Conservation (phyloP, 441 rosid species). For the Euphorbia corollata region DNA sequence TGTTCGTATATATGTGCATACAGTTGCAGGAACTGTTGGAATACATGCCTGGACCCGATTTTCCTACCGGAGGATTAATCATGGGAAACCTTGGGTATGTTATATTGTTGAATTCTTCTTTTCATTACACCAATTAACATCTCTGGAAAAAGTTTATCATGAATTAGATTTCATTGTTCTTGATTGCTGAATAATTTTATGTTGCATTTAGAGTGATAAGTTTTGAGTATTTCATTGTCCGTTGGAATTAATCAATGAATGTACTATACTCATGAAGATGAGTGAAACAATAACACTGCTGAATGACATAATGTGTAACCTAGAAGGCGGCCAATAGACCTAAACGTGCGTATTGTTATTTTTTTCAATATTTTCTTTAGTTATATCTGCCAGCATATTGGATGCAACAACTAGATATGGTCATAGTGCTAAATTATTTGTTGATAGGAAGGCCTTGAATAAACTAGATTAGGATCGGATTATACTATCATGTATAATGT, state of each 20-base stretch:
- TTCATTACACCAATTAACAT: slow-evolving; percentile 2
- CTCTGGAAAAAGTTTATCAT: not conserved
- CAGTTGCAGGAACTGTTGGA: slow-evolving; percentile 95
- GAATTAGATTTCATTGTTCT: not conserved
- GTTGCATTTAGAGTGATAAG: not conserved
- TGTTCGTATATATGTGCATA: not conserved
- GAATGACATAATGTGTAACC: not conserved
- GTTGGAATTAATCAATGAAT: not conserved
- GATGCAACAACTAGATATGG: not conserved
- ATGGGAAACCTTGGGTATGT: slow-evolving; percentile 93
- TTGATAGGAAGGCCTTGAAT: not conserved
- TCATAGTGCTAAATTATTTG: not conserved
- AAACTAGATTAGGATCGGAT: not conserved
- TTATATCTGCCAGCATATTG: not conserved
- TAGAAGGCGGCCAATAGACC: not conserved
- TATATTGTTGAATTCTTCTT: slow-evolving; percentile 14
- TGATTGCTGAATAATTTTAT: not conserved
- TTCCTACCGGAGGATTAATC: slow-evolving; percentile 93
- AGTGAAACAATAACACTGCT: not conserved
- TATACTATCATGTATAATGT: not conserved
- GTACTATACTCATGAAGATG: slow-evolving; percentile 1
- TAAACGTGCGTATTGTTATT: not conserved
- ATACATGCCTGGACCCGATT: slow-evolving; percentile 99
- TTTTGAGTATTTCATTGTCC: too few relatives aligned
- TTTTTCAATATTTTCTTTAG: not conserved